Percentiles rank a stretch among this genome's conserved stretches.
Conservation (phyloP, 768 basidiomycete genomes). For the Russula vinacea region DNA sequence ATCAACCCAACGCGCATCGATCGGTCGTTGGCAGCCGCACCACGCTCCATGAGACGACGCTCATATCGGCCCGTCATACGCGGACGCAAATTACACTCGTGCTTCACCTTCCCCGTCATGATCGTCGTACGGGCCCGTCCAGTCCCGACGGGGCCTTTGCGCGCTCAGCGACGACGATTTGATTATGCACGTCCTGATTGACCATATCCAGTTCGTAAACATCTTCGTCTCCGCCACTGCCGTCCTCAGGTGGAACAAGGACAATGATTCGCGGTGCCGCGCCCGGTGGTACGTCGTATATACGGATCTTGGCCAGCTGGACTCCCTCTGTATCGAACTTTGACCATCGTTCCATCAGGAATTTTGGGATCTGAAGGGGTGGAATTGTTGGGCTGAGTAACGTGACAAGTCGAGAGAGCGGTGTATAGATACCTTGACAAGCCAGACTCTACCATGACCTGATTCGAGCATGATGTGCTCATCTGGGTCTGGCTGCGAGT, state of each 20-base stretch:
- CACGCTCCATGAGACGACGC: conserved; percentile 67
- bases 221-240: conserved; percentile 46
- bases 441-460: conserved; percentile 74
- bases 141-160: conserved; percentile 57
- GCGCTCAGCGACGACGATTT: conserved; percentile 80
- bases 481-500: conserved; percentile 71
- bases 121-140: conserved; percentile 70
- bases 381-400: not conserved
- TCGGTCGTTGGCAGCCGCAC: conserved; percentile 63
- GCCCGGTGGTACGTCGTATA: conserved; percentile 50
- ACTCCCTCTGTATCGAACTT: conserved; percentile 67
- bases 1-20: conserved; percentile 66
- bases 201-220: conserved; percentile 89
- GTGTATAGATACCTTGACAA: conserved; percentile 64
- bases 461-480: conserved; percentile 77
- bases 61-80: conserved; percentile 65
- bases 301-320: conserved; percentile 80
- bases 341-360: conserved; percentile 85
- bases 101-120: conserved; percentile 74
- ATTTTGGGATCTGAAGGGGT: conserved; percentile 69
- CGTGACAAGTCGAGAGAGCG: conserved; percentile 2
- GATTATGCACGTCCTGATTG: conserved; percentile 78
- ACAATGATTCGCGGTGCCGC: conserved; percentile 61
- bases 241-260: conserved; percentile 59
- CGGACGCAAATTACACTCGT: conserved; percentile 73